These are phyloP conservation scores for Trypanosoma platydactyli DNA, from an alignment of 208 protist species.

Conservation along the genomic window DNA sequence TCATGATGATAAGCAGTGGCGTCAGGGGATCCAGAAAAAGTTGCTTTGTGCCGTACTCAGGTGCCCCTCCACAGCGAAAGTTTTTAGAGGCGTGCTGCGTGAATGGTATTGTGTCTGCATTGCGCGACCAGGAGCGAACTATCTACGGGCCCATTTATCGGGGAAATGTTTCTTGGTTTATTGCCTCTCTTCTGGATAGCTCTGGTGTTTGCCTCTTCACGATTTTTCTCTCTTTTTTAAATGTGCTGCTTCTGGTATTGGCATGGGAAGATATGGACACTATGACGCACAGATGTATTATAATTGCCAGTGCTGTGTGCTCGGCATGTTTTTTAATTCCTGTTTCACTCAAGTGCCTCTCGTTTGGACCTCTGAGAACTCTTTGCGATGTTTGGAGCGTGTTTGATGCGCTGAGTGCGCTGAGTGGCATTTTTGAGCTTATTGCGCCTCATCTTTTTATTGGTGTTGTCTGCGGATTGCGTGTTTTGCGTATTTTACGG, in stretches of 20 bases:
- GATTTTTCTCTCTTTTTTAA: slow-evolving; percentile 34
- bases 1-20: neutral
- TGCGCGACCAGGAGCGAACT: slow-evolving; percentile 13
- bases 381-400: slow-evolving; percentile 41
- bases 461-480: slow-evolving; percentile 29
- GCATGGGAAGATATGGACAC: slow-evolving; percentile 28
- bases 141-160: slow-evolving; percentile 15
- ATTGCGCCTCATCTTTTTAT: slow-evolving; percentile 29
- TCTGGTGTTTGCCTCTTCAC: slow-evolving; percentile 27
- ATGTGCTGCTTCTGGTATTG: slow-evolving; percentile 42
- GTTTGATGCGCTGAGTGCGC: slow-evolving; percentile 38
- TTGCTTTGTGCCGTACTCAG: slow-evolving; percentile 21
- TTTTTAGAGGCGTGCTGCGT: slow-evolving; percentile 13
- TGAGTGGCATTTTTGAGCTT: slow-evolving; percentile 45
- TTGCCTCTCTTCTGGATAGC: slow-evolving; percentile 29
- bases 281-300: slow-evolving; percentile 10
- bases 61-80: neutral
- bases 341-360: slow-evolving; percentile 35
- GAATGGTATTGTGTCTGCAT: slow-evolving; percentile 6
- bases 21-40: neutral
- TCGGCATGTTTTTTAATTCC: slow-evolving; percentile 45
- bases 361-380: slow-evolving; percentile 24
- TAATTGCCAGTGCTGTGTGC: slow-evolving; percentile 29
- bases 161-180: neutral
- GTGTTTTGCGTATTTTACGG: slow-evolving; percentile 46